Base-by-base conservation (phyloP, 345 rosid genomes). In the Populus nigra region DNA sequence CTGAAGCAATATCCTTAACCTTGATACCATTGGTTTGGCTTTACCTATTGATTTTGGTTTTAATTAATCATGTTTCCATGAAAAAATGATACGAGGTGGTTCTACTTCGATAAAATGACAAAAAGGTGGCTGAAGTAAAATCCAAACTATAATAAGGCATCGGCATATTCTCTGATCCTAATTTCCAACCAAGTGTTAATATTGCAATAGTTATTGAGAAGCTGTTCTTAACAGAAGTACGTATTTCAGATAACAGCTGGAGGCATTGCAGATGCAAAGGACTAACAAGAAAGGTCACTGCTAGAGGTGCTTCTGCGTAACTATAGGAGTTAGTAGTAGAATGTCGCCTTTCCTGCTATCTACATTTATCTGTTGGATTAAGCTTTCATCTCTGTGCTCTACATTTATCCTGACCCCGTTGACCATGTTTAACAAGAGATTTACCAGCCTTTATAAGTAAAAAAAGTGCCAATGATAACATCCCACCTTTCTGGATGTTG, bases 1-100 rank as follows among this genome's bases (percentile, higher is more conserved):
- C 91, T 39, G 98, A 95, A 92, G 97, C 97, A 72, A 95, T 93
- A 95, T 95, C 99, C 98, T 92, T 89, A 20, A 1, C n/a, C n/a
- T 36, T 5, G 16, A 7, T 29, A 39, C 10, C 11, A 7, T 12
- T 73, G 20, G 5, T 36, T 68, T 8, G 11, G 39, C 8, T 73
- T 69, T 65, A 29, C 43, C 23, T 38, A 9, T 17, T 25, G 41
- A 17, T 33, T 62, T 23, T 49, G 22, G 65, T 70, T 74, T 33
- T 15, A 29, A 18, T 49, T 36, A 38, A 67, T 76, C 49, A 59
- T 13, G 70, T 22, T 65, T 71, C 22, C 38, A 45, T 43, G 39
- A 27, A 77, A 70, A 35, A 22, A 57, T 43, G 39, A 23, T 43
- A 72, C 9, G 13, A 3, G 63, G 27, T 3, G 12, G 27, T 10